A percentile compares a stretch with the other conserved stretches of the same genome.
Conservation (phyloP, 345 rosid species). For the Garcia nutans region DNA sequence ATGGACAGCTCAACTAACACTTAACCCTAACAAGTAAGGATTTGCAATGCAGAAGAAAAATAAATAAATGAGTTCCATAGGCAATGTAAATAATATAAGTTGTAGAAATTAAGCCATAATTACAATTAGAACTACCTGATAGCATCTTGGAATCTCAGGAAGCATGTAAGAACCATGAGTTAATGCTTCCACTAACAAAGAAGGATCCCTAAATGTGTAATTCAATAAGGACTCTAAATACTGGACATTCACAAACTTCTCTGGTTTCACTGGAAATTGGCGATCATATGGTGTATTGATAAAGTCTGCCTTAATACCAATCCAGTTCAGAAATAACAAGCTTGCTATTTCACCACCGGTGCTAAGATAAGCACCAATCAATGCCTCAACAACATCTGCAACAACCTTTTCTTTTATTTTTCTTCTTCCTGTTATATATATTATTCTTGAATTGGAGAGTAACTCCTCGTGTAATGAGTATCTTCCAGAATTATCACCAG, state of each 20-base stretch:
- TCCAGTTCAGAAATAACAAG: slow-evolving; percentile 61
- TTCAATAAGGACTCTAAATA: slow-evolving; percentile 53
- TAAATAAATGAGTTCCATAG: neutral
- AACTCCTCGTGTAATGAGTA: slow-evolving; percentile 36
- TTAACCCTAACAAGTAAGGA: too few species aligned
- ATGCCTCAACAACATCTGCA: slow-evolving; percentile 86
- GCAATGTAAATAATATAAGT: neutral
- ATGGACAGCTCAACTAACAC: neutral
- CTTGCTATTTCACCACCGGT: slow-evolving; percentile 68
- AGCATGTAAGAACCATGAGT: slow-evolving; percentile 94
- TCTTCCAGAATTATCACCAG: slow-evolving; percentile 49
- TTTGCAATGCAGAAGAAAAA: neutral
- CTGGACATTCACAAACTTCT: slow-evolving; percentile 45
- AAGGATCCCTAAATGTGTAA: slow-evolving; percentile 57
- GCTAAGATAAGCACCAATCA: slow-evolving; percentile 79
- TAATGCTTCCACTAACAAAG: slow-evolving; percentile 79
- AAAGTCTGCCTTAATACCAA: slow-evolving; percentile 63
- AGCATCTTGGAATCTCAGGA: slow-evolving; percentile 84
- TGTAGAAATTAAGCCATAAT: neutral
- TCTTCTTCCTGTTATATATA: slow-evolving; percentile 45
- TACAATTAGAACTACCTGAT: slow-evolving; percentile 53
- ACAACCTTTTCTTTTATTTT: slow-evolving; percentile 57
- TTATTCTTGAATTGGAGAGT: slow-evolving; percentile 34
- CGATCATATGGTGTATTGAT: slow-evolving; percentile 31
- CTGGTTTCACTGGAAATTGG: slow-evolving; percentile 29